Evolutionary conservation across 805 yeast genomes (phyloP).

Genomic region (Metschnikowia sp.): DNA sequence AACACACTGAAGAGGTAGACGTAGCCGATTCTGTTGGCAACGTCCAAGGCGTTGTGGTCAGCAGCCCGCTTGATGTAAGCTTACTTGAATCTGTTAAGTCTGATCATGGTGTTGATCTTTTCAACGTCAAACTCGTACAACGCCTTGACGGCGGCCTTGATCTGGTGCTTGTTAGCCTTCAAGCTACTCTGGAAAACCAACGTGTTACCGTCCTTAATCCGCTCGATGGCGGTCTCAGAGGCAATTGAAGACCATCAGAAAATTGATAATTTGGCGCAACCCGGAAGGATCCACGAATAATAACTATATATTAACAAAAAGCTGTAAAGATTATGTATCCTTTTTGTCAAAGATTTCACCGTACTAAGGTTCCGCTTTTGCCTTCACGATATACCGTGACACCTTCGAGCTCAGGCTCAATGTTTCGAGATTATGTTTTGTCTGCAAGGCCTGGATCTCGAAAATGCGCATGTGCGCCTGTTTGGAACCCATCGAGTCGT

Average conservation of each 20-base stretch:
- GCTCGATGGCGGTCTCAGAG: slow-evolving; percentile 98
- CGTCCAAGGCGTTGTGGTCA: slow-evolving; percentile 98
- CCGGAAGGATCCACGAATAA: too few species aligned
- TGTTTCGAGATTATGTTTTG: too few species aligned
- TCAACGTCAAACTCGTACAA: slow-evolving; percentile 93
- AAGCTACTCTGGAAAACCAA: slow-evolving; percentile 97
- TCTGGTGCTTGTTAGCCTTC: slow-evolving; percentile 97
- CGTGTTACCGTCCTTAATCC: slow-evolving; percentile 99
- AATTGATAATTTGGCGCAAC: too few species aligned
- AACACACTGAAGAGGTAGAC: slow-evolving; percentile 50
- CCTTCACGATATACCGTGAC: too few species aligned
- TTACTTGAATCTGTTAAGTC: slow-evolving; percentile 99
- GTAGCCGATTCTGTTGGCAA: slow-evolving; percentile 99
- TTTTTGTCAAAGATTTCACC: too few species aligned
- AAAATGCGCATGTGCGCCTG: too few species aligned
- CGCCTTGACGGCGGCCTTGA: slow-evolving; percentile 97
- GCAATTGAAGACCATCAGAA: slow-evolving; percentile 70
- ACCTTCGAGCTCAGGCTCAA: too few species aligned
- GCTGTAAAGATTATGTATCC: too few species aligned
- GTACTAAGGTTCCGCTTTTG: too few species aligned
- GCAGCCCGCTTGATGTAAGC: slow-evolving; percentile 99
- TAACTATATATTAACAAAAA: too few species aligned
- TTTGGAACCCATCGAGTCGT: too few species aligned
- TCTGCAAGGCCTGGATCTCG: too few species aligned
- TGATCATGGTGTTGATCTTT: slow-evolving; percentile 93